Percentiles rank a stretch among this genome's conserved stretches.
phyloP scores from a whole-genome alignment of 768 basidiomycete species.

The Tylopilus balloui region DNA sequence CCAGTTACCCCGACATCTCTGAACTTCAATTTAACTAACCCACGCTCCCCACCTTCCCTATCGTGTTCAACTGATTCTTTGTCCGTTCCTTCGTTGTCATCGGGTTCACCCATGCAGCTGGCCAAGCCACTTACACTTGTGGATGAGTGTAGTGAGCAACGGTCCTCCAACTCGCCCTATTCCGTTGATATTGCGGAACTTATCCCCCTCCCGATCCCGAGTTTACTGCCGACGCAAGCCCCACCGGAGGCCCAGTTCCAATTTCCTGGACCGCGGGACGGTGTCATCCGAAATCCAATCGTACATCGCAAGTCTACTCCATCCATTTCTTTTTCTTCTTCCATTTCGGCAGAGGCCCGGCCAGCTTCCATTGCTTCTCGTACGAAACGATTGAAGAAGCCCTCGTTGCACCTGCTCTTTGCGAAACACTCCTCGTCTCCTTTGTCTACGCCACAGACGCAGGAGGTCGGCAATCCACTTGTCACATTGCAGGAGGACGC shows the following conservation, averaged over 20 bases:
- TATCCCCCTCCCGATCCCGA: conserved; percentile 22
- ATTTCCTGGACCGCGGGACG: conserved; percentile 42
- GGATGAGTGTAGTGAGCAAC: conserved; percentile 28
- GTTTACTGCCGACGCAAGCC: conserved; percentile 19
- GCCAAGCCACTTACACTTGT: conserved; percentile 38
- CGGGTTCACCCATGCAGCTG: conserved; percentile 33
- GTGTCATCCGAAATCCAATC: conserved; percentile 27
- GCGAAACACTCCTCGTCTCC: conserved; percentile 58
- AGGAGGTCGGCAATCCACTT: conserved; percentile 12
- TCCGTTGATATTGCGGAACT: conserved; percentile 31
- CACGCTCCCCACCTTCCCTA: conserved; percentile 42
- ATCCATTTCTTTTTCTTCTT: conserved; percentile 31
- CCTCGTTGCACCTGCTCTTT: conserved; percentile 66
- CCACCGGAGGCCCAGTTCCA: conserved; percentile 32
- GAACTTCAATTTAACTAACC: conserved; percentile 25
- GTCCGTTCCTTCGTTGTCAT: conserved; percentile 49
- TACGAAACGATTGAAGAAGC: conserved; percentile 50
- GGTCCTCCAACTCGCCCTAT: conserved; percentile 22
- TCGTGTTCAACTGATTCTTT: conserved; percentile 61
- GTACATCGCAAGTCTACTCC: conserved; percentile 36
- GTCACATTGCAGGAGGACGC: conserved; percentile 15
- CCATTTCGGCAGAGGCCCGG: conserved; percentile 33
- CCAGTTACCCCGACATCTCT: conserved; percentile 35
- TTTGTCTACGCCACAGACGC: conserved; percentile 27
- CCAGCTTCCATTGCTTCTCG: conserved; percentile 33